Conservation (phyloP, 345 rosid genomes). For the Trapa bicornis region DNA sequence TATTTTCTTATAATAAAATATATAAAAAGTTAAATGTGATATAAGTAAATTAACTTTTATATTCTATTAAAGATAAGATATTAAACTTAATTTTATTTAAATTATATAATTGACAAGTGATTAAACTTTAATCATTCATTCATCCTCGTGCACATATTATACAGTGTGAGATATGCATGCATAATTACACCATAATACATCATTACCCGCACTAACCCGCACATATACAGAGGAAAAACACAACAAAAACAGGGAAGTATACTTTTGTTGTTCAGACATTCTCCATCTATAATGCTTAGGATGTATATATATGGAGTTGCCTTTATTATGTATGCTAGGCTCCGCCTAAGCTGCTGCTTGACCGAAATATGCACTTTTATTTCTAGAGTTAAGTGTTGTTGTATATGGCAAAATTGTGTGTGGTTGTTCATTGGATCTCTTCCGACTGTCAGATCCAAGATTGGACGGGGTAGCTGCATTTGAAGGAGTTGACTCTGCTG, state of each 20-base stretch:
- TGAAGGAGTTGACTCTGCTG: conserved; percentile 80
- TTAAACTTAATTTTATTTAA: too few relatives aligned
- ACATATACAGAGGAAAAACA: background rate
- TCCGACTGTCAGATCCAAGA: conserved; percentile 53
- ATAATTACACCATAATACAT: background rate
- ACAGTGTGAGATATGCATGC: background rate
- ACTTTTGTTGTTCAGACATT: background rate
- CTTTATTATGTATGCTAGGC: background rate
- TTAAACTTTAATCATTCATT: background rate
- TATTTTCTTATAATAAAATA: too few relatives aligned
- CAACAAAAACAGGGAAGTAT: background rate
- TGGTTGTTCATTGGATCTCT: too few relatives aligned
- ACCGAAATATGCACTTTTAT: background rate
- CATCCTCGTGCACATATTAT: background rate
- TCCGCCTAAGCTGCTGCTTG: background rate
- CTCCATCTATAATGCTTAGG: background rate
- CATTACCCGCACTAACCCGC: background rate
- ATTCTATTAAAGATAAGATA: too few relatives aligned
- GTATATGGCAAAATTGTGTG: background rate
- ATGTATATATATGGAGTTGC: too few relatives aligned
- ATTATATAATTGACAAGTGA: too few relatives aligned
- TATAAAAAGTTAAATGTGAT: too few relatives aligned
- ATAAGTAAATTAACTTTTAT: too few relatives aligned
- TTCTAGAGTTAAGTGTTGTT: background rate
- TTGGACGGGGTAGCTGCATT: conserved; percentile 65